Conservation (phyloP, 495 filamentous ascomycete genomes). For the Xylaria castorea region DNA sequence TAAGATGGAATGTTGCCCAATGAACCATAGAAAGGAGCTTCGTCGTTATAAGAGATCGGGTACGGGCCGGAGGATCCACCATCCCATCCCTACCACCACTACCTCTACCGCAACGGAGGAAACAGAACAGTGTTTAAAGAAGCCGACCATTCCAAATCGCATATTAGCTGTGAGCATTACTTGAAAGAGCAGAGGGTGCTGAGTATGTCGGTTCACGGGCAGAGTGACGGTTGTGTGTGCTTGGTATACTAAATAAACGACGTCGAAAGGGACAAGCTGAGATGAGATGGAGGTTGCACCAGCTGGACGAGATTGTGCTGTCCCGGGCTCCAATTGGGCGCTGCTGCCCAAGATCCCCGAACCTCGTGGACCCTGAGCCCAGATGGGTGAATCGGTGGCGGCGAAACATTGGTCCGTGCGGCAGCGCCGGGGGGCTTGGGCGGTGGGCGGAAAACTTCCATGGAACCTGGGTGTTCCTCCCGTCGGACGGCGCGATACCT, state of each 20-base stretch:
- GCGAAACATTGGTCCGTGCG: conserved; percentile 23
- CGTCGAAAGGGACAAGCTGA: conserved; percentile 28
- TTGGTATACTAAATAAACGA: conserved; percentile 21
- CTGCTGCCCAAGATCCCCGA: conserved; percentile 27
- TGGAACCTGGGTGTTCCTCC: not conserved
- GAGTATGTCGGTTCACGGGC: conserved; percentile 6
- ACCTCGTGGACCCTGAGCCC: conserved; percentile 18
- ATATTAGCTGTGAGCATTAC: conserved; percentile 9
- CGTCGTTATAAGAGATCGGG: conserved; percentile 29
- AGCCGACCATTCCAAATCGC: conserved; percentile 22
- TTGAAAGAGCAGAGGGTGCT: not conserved
- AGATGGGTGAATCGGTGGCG: conserved; percentile 13
- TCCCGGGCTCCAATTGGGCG: conserved; percentile 29
- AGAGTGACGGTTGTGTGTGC: conserved; percentile 20
- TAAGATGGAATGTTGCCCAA: conserved; percentile 1
- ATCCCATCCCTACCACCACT: conserved; percentile 25
- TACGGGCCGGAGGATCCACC: conserved; percentile 27
- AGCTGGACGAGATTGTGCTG: conserved; percentile 34
- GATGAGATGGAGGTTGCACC: conserved; percentile 45
- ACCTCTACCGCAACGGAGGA: conserved; percentile 20
- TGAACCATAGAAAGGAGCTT: conserved; percentile 16
- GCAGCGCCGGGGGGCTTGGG: not conserved
- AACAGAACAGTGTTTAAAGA: conserved; percentile 10
- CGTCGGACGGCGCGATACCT: not conserved
- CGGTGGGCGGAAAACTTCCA: not conserved